phyloP scores from a whole-genome alignment of 805 yeast genomes.

The Myxozyma udenii region DNA sequence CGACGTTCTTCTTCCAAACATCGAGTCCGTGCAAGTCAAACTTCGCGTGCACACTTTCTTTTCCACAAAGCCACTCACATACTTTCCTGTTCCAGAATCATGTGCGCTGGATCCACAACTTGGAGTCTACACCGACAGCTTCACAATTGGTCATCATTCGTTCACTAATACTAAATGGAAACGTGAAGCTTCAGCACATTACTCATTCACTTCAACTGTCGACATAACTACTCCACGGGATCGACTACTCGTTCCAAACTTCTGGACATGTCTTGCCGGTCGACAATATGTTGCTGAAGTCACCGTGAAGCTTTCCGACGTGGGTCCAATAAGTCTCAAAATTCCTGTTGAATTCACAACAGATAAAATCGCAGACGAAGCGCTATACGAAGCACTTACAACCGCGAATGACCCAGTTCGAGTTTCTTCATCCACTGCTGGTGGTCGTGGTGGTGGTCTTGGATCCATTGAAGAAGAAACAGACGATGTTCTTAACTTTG shows the following conservation, averaged over 20 bases:
- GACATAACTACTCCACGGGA: constrained; percentile 9
- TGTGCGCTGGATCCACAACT: constrained; percentile 11
- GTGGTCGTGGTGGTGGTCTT: too few species aligned
- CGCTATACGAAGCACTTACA: background rate
- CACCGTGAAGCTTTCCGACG: constrained; percentile 12
- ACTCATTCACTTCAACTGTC: constrained; percentile 7
- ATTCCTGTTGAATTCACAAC: constrained; percentile 22
- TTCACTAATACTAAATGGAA: constrained; percentile 7
- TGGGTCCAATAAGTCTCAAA: constrained; percentile 1
- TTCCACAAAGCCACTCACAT: constrained; percentile 8
- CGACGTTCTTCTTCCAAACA: constrained; percentile 4
- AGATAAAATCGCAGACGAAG: constrained; percentile 10
- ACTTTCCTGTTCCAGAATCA: constrained; percentile 21
- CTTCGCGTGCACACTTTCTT: constrained; percentile 16
- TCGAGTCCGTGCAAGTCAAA: constrained; percentile 15
- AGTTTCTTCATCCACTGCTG: too few species aligned
- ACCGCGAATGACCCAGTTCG: too few species aligned
- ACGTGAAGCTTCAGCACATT: constrained; percentile 5
- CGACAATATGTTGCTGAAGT: constrained; percentile 24
- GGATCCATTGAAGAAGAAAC: background rate
- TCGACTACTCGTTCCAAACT: constrained; percentile 16
- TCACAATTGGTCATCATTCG: constrained; percentile 3
- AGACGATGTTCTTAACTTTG: background rate
- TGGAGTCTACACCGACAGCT: constrained; percentile 14
- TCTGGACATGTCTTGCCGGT: constrained; percentile 22